Conservation (phyloP, 305 asterid genomes). For the Fraxinus velutina region DNA sequence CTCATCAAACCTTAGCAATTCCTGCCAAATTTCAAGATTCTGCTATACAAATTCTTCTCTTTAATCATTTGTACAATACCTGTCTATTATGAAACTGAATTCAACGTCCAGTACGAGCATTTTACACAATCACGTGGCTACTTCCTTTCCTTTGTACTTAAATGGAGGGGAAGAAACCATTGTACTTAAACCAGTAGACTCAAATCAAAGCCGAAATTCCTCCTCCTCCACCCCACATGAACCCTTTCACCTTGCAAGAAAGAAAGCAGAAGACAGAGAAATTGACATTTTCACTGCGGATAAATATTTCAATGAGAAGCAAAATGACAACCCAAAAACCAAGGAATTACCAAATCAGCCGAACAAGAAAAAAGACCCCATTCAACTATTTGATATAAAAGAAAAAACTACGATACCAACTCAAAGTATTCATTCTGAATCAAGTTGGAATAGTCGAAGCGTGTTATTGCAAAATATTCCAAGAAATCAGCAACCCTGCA, state of each 20-base stretch:
- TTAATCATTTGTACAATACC: slow-evolving; percentile 21
- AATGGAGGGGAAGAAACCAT: slow-evolving; percentile 43
- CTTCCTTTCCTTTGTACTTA: slow-evolving; percentile 52
- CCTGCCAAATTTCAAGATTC: background rate
- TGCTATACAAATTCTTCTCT: background rate
- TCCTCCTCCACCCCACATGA: slow-evolving; percentile 25
- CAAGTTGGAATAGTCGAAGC: slow-evolving; percentile 68
- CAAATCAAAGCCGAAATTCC: slow-evolving; percentile 24
- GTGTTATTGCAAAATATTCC: slow-evolving; percentile 36
- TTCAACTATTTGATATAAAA: slow-evolving; percentile 26
- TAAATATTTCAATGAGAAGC: slow-evolving; percentile 40
- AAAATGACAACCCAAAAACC: slow-evolving; percentile 7
- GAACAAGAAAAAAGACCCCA: slow-evolving; percentile 31
- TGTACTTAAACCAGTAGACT: slow-evolving; percentile 33
- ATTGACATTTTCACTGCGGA: slow-evolving; percentile 48
- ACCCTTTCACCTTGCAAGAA: slow-evolving; percentile 20
- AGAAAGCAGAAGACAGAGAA: slow-evolving; percentile 30
- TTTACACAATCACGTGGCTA: slow-evolving; percentile 29
- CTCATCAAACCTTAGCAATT: background rate
- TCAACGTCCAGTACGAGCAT: slow-evolving; percentile 31
- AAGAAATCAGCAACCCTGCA: slow-evolving; percentile 35
- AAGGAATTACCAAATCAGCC: slow-evolving; percentile 15
- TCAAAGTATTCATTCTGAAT: slow-evolving; percentile 55
- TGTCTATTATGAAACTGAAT: slow-evolving; percentile 41
- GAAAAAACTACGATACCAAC: slow-evolving; percentile 28